Evolutionary conservation across 305 asterid species (phyloP).

Genomic region (Solanum hybrid): DNA sequence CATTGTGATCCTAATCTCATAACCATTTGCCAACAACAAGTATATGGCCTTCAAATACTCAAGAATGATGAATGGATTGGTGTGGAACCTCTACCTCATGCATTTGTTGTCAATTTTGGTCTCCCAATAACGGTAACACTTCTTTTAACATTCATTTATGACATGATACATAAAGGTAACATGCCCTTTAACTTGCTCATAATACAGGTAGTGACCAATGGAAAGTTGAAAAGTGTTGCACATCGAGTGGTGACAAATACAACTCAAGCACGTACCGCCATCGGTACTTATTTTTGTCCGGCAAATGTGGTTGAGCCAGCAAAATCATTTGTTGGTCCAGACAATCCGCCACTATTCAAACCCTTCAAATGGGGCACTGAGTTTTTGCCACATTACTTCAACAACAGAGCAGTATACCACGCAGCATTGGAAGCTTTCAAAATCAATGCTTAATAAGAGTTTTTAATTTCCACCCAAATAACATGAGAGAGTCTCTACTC

Average conservation of each 20-base stretch:
- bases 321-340: neutral
- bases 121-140: constrained; percentile 38
- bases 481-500: too few relatives aligned
- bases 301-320: neutral
- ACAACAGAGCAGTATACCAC: neutral
- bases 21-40: constrained; percentile 39
- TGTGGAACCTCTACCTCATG: constrained; percentile 30
- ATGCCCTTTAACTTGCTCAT: too few relatives aligned
- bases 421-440: neutral
- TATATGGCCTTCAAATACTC: constrained; percentile 43
- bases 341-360: neutral
- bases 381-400: too few relatives aligned
- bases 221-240: constrained; percentile 28
- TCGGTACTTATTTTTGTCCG: neutral
- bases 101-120: constrained; percentile 48
- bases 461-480: too few relatives aligned
- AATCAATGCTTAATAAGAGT: neutral
- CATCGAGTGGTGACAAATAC: constrained; percentile 22
- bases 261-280: neutral
- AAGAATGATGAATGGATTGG: constrained; percentile 33
- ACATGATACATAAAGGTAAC: too few relatives aligned
- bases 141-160: too few relatives aligned
- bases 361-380: neutral
- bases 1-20: constrained; percentile 54
- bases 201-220: constrained; percentile 45